Evolutionary conservation across 202 grass and related monocot species (phyloP), one percentile per base, ranked within the genome.

Genomic region (Musa balbisiana): DNA sequence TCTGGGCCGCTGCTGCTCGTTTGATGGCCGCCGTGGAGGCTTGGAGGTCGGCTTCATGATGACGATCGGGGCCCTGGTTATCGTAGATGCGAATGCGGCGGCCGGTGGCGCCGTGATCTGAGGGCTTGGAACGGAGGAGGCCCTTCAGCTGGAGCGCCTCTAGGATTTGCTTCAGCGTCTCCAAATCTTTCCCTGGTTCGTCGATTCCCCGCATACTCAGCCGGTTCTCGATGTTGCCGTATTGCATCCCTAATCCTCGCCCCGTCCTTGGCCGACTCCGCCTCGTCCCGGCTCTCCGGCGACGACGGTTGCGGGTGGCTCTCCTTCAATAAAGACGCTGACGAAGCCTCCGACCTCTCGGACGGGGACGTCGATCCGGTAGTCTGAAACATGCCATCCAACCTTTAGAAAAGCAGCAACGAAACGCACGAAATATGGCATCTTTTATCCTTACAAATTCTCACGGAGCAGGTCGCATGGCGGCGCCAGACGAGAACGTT

Each of bases 301-400:
- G 15, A 87, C 50, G 83, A 86, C 13, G 75, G 81, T 16, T 60
- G 54, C 56, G 76, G 80, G 12, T 80, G 68, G 26, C 79, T 84
- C 26, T 86, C 91, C 54, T 82, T 80, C 49, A 84, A 53, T 15
- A 70, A 62, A n/a, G 79, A 82, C 11, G 73, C 12, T 49, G 84
- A 86, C 5, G 87, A 85, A 73, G 73, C 80, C 71, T 88, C 85
- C 9, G 86, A 92, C 84, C 25, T 75, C 84, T 91, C 93, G 13
- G 90, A 97, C 75, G 90, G 92, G 63, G 87, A 87, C 16, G 81
- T 84, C 1, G 90, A 89, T 24, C 89, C 90, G 4, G 33, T 43
- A 43, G 33, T 43, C 33, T 43, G 33, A 43, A 43, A 43, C 33
- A 43, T 43, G 33, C 33, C 33, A 43, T 43, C 33, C 33, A 43